These are phyloP conservation scores for Elsinoe fawcettii DNA, from an alignment of 2,329 filamentous ascomycete genomes.

Conservation along the genomic window DNA sequence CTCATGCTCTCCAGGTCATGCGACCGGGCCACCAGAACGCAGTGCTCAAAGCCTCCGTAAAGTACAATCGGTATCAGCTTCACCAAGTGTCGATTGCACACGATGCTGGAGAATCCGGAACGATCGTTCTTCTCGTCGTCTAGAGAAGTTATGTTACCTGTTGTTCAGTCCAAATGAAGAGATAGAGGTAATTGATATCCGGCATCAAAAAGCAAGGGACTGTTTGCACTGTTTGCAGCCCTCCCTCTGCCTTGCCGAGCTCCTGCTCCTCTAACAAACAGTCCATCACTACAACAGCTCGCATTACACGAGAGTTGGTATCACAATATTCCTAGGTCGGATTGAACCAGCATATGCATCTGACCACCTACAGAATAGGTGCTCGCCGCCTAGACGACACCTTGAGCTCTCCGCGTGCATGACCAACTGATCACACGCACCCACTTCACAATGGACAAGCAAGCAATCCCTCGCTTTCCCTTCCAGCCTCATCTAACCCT, in stretches of 20 bases:
- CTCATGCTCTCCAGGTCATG: background rate
- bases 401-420: background rate
- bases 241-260: background rate
- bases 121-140: too few relatives aligned
- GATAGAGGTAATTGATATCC: too few relatives aligned
- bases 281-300: too few relatives aligned
- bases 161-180: too few relatives aligned
- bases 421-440: constrained; percentile 26
- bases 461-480: background rate
- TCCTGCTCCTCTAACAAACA: background rate
- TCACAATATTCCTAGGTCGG: background rate
- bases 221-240: constrained; percentile 12
- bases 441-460: constrained; percentile 22
- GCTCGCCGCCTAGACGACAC: background rate
- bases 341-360: background rate
- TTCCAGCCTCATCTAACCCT: background rate
- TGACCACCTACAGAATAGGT: background rate
- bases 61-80: too few relatives aligned
- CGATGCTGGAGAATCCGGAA: too few relatives aligned
- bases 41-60: too few relatives aligned
- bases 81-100: too few relatives aligned
- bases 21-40: background rate
- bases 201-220: too few relatives aligned
- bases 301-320: too few relatives aligned
- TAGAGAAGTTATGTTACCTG: too few relatives aligned